Evolutionary conservation across 2,329 filamentous ascomycete species (phyloP), one percentile per base, ranked within the genome.

Genomic region (Purpureocillium takamizusanense): DNA sequence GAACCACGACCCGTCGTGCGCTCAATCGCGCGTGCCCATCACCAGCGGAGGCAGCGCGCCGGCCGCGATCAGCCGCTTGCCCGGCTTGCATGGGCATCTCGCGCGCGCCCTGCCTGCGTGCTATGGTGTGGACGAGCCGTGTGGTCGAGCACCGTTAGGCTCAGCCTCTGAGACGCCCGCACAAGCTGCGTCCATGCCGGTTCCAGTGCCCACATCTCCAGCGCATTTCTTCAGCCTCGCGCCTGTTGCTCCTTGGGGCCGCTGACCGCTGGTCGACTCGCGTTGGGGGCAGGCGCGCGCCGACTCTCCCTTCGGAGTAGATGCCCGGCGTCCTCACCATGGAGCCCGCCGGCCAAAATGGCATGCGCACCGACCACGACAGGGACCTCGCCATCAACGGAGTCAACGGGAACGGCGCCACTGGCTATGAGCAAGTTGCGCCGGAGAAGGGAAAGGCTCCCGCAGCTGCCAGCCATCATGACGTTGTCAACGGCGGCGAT

Each of bases 251-350:
- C 10, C 16, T 27, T 37, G 42, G 47, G 41, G 47, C 46, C 46
- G 39, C 15, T 34, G 33, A 45, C 35, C 33, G 35, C 38, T 36
- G 36, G 35, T 31, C 31, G 36, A 37, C 28, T 13, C 25, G 31
- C 31, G 43, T 39, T 38, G 39, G 42, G 41, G 35, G 35, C 40
- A 40, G 39, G 38, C 42, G 41, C 39, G 31, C 16, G 38, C 21
- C 21, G 15, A 33, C 36, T 37, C 28, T 31, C 12, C 13, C 10
- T 17, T 27, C 27, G 42, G 41, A 42, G 46, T 55, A 51, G 52
- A 75, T 74, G 72, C 70, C 72, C 46, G 69, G 70, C 50, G 53
- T 64, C 51, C 62, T 73, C 62, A 69, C 64, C 50, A 76, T 75
- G 71, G 71, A 76, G 48, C 67, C 69, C 60, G 70, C 69, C 57